Conservation (phyloP, 2,329 filamentous ascomycete genomes). For the Apiospora kogelbergensis region DNA sequence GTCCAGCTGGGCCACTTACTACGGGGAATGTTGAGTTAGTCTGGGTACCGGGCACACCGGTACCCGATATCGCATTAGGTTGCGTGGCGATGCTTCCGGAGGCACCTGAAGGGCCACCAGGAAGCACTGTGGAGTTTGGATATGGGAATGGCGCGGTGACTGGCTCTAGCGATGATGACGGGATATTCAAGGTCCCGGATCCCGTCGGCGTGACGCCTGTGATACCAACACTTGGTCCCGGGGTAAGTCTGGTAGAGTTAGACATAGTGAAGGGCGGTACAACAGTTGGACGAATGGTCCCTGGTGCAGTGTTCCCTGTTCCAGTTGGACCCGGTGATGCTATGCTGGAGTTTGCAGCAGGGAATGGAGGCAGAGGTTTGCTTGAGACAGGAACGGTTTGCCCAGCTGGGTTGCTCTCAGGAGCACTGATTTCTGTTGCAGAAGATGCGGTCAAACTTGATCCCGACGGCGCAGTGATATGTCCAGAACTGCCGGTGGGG, state of each 20-base stretch:
- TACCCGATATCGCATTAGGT: background rate
- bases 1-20: constrained; percentile 5
- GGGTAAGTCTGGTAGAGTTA: background rate
- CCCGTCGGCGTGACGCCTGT: background rate
- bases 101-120: constrained; percentile 14
- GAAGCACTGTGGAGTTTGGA: constrained; percentile 20
- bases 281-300: constrained; percentile 2
- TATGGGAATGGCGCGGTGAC: background rate
- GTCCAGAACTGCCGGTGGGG: constrained; percentile 14
- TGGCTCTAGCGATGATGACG: background rate
- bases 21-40: background rate
- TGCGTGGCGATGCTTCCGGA: background rate
- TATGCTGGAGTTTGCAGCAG: constrained; percentile 22
- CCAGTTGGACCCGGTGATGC: constrained; percentile 12
- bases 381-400: constrained; percentile 14
- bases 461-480: constrained; percentile 9
- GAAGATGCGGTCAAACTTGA: background rate
- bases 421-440: constrained; percentile 2
- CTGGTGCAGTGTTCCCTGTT: background rate
- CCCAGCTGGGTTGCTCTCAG: constrained; percentile 17
- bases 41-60: background rate
- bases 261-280: constrained; percentile 1
- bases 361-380: constrained; percentile 17
- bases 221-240: background rate
- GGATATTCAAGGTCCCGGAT: background rate